Evolutionary conservation across 164 flowering plant species (phyloP), one percentile per base, ranked within the genome.

Genomic region (Chimonanthus salicifolius): DNA sequence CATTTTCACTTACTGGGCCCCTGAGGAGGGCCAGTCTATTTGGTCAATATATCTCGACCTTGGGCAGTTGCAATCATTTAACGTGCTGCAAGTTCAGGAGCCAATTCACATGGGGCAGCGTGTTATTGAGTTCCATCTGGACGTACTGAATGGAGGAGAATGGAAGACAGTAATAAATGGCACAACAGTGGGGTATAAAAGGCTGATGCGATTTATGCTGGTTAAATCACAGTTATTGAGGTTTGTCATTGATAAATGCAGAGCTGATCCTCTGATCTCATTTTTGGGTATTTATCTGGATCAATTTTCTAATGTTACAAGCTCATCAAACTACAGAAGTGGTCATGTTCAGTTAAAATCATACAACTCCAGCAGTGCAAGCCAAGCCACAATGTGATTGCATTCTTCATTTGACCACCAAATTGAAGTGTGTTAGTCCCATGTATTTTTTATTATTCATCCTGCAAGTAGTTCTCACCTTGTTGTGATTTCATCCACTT

Each of bases 51-150:
- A 83, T 69, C 48, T 94, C 18, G 81, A 90, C 74, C 82, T 92
- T 6, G 78, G 79, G 18, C 80, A 82, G 47, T 10, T 54, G 20
- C 74, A 82, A 9, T 64, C 81, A 11, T 94, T 96, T 78, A 96
- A 94, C 63, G 84, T 96, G 63, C 67, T 96, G 79, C 85, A 80
- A 74, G 74, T 96, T 76, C 98, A 90, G 78, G 99, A 94, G 74
- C 97, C 99, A 46, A 88, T 96, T 76, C 94, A 92, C 2, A 85
- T 92, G 97, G 99, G 99, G 7, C 99, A 96, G 79, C 76, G 99
- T 44, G 69, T 94, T 58, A 74, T 76, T 3, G 68, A 67, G 70
- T 94, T 89, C 75, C 94, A 87, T 80, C 84, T 96, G 44, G 95
- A 94, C 68, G 65, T 83, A 65, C 63, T 78, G 43, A 78, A 77